Evolutionary conservation across 805 yeast species (phyloP), one percentile per base, ranked within the genome.

Genomic region (Ogataea trehalophila): DNA sequence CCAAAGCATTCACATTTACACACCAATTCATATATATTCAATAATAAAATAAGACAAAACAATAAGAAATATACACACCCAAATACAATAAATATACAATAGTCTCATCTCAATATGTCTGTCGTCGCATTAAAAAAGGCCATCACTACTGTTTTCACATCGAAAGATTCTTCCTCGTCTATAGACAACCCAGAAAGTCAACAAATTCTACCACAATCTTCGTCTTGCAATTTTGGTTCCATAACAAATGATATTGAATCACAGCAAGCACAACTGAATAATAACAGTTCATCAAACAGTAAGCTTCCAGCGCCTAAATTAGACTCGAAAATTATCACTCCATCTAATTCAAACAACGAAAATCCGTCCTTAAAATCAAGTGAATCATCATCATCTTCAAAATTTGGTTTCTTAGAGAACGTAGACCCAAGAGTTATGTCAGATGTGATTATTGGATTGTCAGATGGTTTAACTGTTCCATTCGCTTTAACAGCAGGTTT

Each of bases 381-480:
- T 36, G 23, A 40, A 5, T 37, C 37, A 5, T 37, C 37, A 5
- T 42, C 43, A 17, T 36, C 46, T 4, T 6, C 40, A 15, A 20
- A 20, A 20, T 18, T 33, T 2, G 53, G 56, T 11, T 58, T 81
- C 35, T 72, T 83, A 51, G 75, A 74, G 36, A 76, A 71, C 41
- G 74, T 86, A 44, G 94, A 86, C 62, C 99, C 99, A 9, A 80
- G 99, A 65, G 91, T 91, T 23, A 87, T 92, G 85, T 83, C 94
- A 41, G 98, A 92, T 66, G 76, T 87, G 47, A 89, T 92, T 56
- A 92, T 92, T 61, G 99, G 99, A 5, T 77, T 92, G 43, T 83
- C 94, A 34, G 99, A 92, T 65, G 99, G 99, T 5, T 76, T 92
- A 55, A 92, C 98, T 0, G 99, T 92, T 37, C 99, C 99, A n/a